Evolutionary conservation across 139 green algal genomes (phyloP), one percentile per base, ranked within the genome.

Genomic region (Volvox reticuliferus): DNA sequence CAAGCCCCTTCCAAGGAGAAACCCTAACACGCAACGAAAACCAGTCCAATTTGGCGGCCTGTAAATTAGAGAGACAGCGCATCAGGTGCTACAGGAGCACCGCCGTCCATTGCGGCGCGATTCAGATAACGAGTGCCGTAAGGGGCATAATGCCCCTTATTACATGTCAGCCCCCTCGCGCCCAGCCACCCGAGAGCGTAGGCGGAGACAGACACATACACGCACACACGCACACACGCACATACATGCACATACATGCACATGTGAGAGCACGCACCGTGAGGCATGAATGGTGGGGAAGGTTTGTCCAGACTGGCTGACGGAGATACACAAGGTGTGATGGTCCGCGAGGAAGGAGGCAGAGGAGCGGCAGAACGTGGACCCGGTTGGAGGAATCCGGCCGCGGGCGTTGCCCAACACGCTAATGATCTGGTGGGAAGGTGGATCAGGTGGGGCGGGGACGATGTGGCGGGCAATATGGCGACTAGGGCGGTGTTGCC

Each of bases 311-410:
- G 33, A 67, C 35, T 79, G 65, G 82, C 65, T 80, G 30, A 88
- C 82, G 1, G 82, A 62, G 20, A 88, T 63, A 67, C 82, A 88
- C 65, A 88, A 24, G 33, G 82, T 88, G 82, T 88, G 63, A 22
- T 79, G 33, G 16, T 87, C 55, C 44, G 81, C 81, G 14, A 87
- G 61, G 33, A 88, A 68, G 82, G 33, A 36, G 33, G 30, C 32
- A 16, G 82, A 78, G 82, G 82, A 68, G 82, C 82, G 82, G 82
- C 82, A 88, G 82, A 88, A 88, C 62, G 82, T 88, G 82, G 82
- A 88, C 62, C 82, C 82, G 30, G 82, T 88, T 35, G 63, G 82
- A 3, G 82, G 82, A 67, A 88, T 88, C 33, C 67, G 63, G 82
- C 82, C 82, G 19, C 82, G 82, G 12, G 82, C 82, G 67, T 88